A percentile compares a stretch with the other conserved stretches of the same genome.
These are phyloP conservation scores for Rhododendron simsii DNA, from an alignment of 148 eudicot species.

Conservation along the genomic window DNA sequence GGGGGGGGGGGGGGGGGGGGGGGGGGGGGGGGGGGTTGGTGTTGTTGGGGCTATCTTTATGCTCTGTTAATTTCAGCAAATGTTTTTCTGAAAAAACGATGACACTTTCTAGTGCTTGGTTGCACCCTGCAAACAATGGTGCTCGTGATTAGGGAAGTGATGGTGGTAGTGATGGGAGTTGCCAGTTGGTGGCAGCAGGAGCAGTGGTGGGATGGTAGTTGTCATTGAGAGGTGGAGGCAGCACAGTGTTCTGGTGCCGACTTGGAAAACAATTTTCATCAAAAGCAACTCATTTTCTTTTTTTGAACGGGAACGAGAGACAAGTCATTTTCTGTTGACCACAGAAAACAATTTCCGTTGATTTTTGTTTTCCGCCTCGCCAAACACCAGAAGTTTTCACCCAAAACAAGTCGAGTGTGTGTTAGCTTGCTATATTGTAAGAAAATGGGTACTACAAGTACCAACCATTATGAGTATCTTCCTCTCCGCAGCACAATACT, in stretches of 20 bases:
- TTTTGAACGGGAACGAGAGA: too few relatives aligned
- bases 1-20: too few relatives aligned
- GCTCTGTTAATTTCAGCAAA: too few relatives aligned
- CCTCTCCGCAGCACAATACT: slow-evolving; percentile 69
- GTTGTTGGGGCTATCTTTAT: too few relatives aligned
- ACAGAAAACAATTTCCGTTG: not conserved
- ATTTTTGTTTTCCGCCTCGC: not conserved
- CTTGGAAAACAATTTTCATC: too few relatives aligned
- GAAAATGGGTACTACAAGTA: slow-evolving; percentile 7
- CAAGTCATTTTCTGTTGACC: too few relatives aligned
- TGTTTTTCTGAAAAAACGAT: too few relatives aligned
- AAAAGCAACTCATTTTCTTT: too few relatives aligned
- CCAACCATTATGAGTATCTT: slow-evolving; percentile 62
- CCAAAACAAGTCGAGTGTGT: not conserved
- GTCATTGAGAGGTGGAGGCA: not conserved
- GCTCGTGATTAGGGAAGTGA: not conserved
- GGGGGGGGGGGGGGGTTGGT: too few relatives aligned
- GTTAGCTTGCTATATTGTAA: not conserved
- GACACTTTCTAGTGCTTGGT: not conserved
- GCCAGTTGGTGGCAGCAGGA: not conserved
- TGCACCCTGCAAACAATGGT: not conserved
- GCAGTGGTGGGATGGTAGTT: not conserved
- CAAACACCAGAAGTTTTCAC: not conserved
- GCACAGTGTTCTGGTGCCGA: not conserved
- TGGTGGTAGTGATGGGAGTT: not conserved